A percentile compares a stretch with the other conserved stretches of the same genome.
Conservation (phyloP, 2,329 filamentous ascomycete genomes). For the Xylaria multiplex region DNA sequence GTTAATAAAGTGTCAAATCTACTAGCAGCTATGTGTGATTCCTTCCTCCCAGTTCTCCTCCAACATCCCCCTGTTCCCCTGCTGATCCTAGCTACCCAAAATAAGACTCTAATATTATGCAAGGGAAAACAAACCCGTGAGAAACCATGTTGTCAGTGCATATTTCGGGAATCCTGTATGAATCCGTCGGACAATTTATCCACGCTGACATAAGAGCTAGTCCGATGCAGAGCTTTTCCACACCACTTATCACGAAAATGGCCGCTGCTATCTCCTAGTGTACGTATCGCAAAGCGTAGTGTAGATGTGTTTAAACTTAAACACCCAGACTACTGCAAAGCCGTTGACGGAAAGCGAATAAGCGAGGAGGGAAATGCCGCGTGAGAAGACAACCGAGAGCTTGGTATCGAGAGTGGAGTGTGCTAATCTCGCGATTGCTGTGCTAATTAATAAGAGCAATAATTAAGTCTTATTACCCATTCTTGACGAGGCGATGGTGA, state of each 20-base stretch:
- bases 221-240: neutral
- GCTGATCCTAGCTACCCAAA: slow-evolving; percentile 27
- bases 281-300: neutral
- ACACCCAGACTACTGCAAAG: slow-evolving; percentile 1
- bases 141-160: slow-evolving; percentile 12
- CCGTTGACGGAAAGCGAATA: slow-evolving; percentile 18
- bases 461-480: slow-evolving; percentile 15
- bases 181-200: slow-evolving; percentile 7
- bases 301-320: neutral
- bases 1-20: slow-evolving; percentile 24
- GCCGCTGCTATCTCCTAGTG: neutral
- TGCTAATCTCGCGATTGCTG: slow-evolving; percentile 15
- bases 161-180: slow-evolving; percentile 8
- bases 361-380: slow-evolving; percentile 17
- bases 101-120: slow-evolving; percentile 33
- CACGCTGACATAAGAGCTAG: slow-evolving; percentile 7
- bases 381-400: slow-evolving; percentile 3
- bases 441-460: slow-evolving; percentile 8
- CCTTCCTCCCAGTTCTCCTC: neutral
- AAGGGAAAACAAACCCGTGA: neutral
- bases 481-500: slow-evolving; percentile 16
- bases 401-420: slow-evolving; percentile 16
- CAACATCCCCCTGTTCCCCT: slow-evolving; percentile 14
- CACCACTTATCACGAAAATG: neutral
- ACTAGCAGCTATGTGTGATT: neutral